These are phyloP conservation scores for Sclerotinia sclerotiorum DNA, from an alignment of 2,329 filamentous ascomycete genomes.

Conservation along the genomic window DNA sequence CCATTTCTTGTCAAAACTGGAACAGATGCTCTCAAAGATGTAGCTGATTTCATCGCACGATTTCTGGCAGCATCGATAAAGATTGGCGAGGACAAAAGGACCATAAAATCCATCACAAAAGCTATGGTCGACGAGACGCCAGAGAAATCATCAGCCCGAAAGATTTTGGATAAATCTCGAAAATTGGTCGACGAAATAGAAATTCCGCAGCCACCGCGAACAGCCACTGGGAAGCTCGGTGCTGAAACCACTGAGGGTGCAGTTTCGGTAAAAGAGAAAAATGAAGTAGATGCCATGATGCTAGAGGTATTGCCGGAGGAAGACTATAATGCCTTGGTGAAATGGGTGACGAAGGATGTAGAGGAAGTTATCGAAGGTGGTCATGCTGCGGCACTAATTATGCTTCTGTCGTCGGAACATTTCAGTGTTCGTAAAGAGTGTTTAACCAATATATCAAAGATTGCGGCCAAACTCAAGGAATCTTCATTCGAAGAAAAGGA, in stretches of 20 bases:
- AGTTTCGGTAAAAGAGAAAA: slow-evolving; percentile 27
- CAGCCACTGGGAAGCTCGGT: not conserved
- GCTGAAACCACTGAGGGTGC: slow-evolving; percentile 8
- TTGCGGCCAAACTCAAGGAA: slow-evolving; percentile 61
- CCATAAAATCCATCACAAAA: slow-evolving; percentile 49
- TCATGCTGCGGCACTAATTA: slow-evolving; percentile 66
- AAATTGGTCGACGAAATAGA: slow-evolving; percentile 36
- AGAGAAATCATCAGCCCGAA: slow-evolving; percentile 42
- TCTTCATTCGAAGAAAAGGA: slow-evolving; percentile 74
- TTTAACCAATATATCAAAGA: slow-evolving; percentile 65
- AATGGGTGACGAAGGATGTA: slow-evolving; percentile 74
- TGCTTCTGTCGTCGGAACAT: slow-evolving; percentile 74
- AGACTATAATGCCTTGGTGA: slow-evolving; percentile 54
- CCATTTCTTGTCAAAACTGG: slow-evolving; percentile 61
- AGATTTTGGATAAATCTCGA: slow-evolving; percentile 32
- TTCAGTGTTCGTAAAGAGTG: slow-evolving; percentile 78
- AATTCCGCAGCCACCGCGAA: slow-evolving; percentile 27
- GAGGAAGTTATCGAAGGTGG: slow-evolving; percentile 80
- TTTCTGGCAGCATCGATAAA: slow-evolving; percentile 56
- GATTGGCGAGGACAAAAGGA: slow-evolving; percentile 51
- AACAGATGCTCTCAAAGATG: slow-evolving; percentile 46
- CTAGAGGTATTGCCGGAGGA: slow-evolving; percentile 33
- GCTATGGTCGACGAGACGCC: slow-evolving; percentile 44
- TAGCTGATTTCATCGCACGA: slow-evolving; percentile 58
- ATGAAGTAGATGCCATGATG: slow-evolving; percentile 26